A percentile compares a stretch with the other conserved stretches of the same genome.
These are phyloP conservation scores for Rhazya stricta DNA, from an alignment of 257 asterid genomes.

Conservation along the genomic window DNA sequence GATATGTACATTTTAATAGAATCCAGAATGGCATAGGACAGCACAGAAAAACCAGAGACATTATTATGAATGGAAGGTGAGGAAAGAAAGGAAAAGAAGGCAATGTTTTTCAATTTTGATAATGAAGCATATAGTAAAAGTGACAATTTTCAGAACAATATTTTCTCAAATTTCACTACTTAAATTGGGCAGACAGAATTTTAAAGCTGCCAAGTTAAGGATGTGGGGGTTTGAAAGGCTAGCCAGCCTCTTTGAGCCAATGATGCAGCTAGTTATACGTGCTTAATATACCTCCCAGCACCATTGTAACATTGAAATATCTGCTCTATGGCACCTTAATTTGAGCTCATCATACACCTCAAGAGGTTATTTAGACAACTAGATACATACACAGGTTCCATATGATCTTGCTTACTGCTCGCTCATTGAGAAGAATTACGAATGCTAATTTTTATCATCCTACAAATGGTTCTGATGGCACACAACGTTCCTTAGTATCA, in stretches of 20 bases:
- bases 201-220: background rate
- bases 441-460: background rate
- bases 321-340: too few species aligned
- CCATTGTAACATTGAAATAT: background rate
- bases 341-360: too few species aligned
- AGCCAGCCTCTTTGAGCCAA: background rate
- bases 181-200: background rate
- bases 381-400: background rate
- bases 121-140: background rate
- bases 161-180: background rate
- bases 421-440: background rate
- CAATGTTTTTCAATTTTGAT: background rate
- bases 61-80: background rate
- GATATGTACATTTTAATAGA: background rate
- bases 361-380: background rate
- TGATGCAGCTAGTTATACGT: background rate
- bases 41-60: background rate
- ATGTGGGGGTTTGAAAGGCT: background rate
- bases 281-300: background rate
- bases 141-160: background rate
- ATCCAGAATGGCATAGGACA: background rate
- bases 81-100: conserved; percentile 1
- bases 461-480: background rate
- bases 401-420: background rate
- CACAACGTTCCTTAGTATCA: background rate